Base-by-base conservation (phyloP, 169 alveolate genomes). In the Cyclospora cayetanensis region DNA sequence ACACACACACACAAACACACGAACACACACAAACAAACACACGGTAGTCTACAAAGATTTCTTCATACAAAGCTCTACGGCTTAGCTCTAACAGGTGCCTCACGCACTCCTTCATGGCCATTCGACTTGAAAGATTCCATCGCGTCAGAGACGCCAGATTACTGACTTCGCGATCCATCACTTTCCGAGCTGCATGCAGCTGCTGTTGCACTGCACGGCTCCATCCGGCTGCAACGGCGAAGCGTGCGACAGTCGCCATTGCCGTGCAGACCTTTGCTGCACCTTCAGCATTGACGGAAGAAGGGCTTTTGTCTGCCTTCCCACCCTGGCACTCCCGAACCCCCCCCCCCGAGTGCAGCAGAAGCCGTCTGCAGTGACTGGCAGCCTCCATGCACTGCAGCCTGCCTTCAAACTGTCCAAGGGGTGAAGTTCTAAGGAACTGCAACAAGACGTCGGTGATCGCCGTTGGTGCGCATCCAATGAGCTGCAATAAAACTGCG, bases 331-430 rank as follows among this genome's bases (percentile, higher is more conserved):
- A n/a, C n/a, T n/a, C n/a, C 34, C 22, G 27, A 5, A 4, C 29
- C n/a, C 25, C 39, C 50, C 29, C n/a, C n/a, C 15, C 43, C 9
- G 22, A 42, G 43, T 27, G 55, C 87, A 43, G 43, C 63, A 42
- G 46, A 85, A 60, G 20, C 60, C 76, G 53, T 25, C 79, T 43
- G 42, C 31, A 66, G 4, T n/a, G 60, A 25, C 77, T 46, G 4
- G 74, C 80, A 11, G 42, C 82, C 34, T 72, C 88, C 31, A 52
- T 53, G 15, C 68, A 63, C 7, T 60, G 55, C 60, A 74, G 27
- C 68, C 94, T 76, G 35, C 84, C 55, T 27, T 85, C 91, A 39
- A 88, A 92, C 82, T 92, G 93, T 52, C 92, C 94, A 22, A 92
- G 41, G 4, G 94, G 92, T 9, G 92, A 46, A 0, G 85, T 52